A percentile compares a stretch with the other conserved stretches of the same genome.
Conservation (phyloP, 148 eudicot genomes). For the Nyssa sinensis region DNA sequence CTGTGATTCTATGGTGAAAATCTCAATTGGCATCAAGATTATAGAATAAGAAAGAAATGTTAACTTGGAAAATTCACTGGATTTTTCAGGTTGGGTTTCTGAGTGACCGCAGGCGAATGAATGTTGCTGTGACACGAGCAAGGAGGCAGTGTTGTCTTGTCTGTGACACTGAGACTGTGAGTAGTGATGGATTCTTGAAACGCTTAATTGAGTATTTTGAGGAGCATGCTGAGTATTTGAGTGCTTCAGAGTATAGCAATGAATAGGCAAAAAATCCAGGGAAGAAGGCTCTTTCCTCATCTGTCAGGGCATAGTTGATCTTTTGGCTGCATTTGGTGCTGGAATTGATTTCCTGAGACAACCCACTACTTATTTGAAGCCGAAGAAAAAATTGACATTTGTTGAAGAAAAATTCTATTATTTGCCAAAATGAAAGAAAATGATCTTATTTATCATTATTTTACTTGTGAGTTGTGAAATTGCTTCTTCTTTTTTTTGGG, state of each 20-base stretch:
- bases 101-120: constrained; percentile 91
- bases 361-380: background rate
- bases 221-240: constrained; percentile 90
- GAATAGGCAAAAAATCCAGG: constrained; percentile 20
- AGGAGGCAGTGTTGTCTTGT: constrained; percentile 92
- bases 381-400: background rate
- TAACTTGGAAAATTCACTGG: background rate
- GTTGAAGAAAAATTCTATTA: background rate
- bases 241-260: constrained; percentile 82
- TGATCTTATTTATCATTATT: background rate
- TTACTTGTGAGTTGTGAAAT: background rate
- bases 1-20: background rate
- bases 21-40: background rate
- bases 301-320: background rate
- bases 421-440: background rate
- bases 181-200: constrained; percentile 75
- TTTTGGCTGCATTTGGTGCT: background rate
- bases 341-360: background rate
- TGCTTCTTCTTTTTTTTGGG: background rate
- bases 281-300: background rate
- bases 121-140: constrained; percentile 98
- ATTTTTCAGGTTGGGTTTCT: constrained; percentile 84
- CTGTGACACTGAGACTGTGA: constrained; percentile 96
- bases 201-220: constrained; percentile 85
- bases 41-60: background rate